phyloP scores from a whole-genome alignment of 768 basidiomycete genomes.

The Gautieria morchelliformis region DNA sequence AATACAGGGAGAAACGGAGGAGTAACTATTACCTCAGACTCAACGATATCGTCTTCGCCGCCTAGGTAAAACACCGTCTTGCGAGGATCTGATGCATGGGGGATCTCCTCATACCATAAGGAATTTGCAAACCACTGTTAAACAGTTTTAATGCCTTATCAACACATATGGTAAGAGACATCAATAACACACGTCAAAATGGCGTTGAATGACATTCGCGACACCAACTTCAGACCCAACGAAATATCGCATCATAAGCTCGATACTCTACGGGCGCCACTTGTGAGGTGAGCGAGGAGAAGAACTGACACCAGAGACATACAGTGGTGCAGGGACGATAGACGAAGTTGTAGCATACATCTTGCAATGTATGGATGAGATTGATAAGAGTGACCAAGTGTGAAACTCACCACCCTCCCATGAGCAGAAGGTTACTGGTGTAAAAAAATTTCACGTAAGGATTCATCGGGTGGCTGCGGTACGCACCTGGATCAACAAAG shows the following conservation, averaged over 20 bases:
- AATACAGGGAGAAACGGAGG: background rate
- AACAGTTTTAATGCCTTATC: background rate
- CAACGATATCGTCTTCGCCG: slow-evolving; percentile 73
- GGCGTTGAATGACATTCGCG: slow-evolving; percentile 72
- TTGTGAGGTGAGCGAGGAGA: background rate
- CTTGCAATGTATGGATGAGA: slow-evolving; percentile 25
- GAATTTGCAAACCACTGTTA: slow-evolving; percentile 69
- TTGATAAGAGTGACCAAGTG: background rate
- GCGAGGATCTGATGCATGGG: slow-evolving; percentile 57
- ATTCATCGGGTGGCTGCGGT: background rate
- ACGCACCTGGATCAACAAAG: slow-evolving; percentile 68
- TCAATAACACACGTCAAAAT: slow-evolving; percentile 42
- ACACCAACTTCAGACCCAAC: slow-evolving; percentile 82
- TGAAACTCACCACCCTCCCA: slow-evolving; percentile 79
- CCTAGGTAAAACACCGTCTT: slow-evolving; percentile 71
- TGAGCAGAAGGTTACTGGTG: slow-evolving; percentile 64
- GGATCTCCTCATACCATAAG: slow-evolving; percentile 86
- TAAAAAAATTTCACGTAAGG: background rate
- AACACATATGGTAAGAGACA: background rate
- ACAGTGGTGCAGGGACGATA: slow-evolving; percentile 63
- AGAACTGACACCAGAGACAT: slow-evolving; percentile 9
- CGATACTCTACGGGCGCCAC: slow-evolving; percentile 44
- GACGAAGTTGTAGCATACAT: slow-evolving; percentile 87
- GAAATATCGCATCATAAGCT: slow-evolving; percentile 80
- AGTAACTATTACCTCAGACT: slow-evolving; percentile 44